Base-by-base conservation (phyloP, 164 flowering plant species). In the Vitis cinerea region DNA sequence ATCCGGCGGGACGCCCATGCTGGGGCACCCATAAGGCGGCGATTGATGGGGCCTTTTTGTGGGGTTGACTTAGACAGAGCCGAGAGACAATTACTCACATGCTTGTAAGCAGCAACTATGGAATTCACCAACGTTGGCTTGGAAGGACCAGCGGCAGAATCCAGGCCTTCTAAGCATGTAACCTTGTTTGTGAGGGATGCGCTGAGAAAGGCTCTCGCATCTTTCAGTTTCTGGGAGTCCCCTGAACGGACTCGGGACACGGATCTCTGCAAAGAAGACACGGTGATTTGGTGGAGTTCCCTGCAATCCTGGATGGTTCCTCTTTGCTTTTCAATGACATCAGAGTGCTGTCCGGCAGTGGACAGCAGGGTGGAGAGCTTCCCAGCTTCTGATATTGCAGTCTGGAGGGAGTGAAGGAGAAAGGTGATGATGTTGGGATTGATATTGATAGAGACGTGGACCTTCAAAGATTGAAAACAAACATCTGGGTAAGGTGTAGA, bases 111-210 rank as follows among this genome's bases (percentile, higher is more conserved):
- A 30, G 7, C 53, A 3, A 23, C 27, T 2, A 88, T 0, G 5
- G 89, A 77, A 10, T 71, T 74, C 13, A 87, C 72, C 0, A 93
- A 52, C 3, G 58, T 27, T 2, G 86, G 81, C 72, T 90, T 87
- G 13, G 68, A 49, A 1, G 91, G 78, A 6, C 99, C 99, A 0
- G 88, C 71, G 1, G 94, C 91, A 0, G 92, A 77, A 2, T 83
- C 87, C 0, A 95, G 80, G 52, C 98, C 94, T 71, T 92, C 99
- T 19, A 95, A 69, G 68, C 99, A 95, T 0, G 99, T 95, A 78
- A 75, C 76, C 80, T 87, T 91, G 86, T 95, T 95, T 1, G 99
- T 93, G 23, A 93, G 85, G 7, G 99, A 89, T 2, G 96, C 98
- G 49, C 92, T 91, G 10, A 95, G 90, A 58, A 82, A 91, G 2